A percentile compares a stretch with the other conserved stretches of the same genome.
phyloP scores from a whole-genome alignment of 176 grass and related monocot species.

The Aegilops longissima region DNA sequence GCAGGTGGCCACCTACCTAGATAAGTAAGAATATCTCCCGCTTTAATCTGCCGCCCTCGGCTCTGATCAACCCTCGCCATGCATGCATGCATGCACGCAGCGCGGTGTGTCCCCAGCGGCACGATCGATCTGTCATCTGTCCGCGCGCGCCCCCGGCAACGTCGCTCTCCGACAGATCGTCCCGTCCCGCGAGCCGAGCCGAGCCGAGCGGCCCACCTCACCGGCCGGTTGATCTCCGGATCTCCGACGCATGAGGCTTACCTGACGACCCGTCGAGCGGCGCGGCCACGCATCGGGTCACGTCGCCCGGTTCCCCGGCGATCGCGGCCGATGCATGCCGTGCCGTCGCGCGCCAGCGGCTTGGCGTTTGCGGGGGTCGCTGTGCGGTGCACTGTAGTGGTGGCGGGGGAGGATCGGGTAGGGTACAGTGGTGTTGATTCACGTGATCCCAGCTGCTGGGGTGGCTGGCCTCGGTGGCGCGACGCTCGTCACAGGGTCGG shows the following conservation, averaged over 20 bases:
- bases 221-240: background rate
- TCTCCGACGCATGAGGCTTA: background rate
- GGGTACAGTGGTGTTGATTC: background rate
- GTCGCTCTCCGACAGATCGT: slow-evolving; percentile 37
- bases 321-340: background rate
- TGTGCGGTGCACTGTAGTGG: background rate
- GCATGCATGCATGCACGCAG: background rate
- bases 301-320: background rate
- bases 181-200: background rate
- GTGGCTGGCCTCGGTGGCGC: background rate
- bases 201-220: background rate
- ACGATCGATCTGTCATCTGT: background rate
- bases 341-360: background rate
- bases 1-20: background rate
- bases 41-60: background rate
- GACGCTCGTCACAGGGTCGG: background rate
- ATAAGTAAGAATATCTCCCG: background rate
- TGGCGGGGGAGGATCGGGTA: background rate
- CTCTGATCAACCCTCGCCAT: background rate
- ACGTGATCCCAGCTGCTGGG: background rate
- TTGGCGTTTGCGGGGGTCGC: background rate
- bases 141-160: slow-evolving; percentile 19
- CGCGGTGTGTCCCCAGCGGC: slow-evolving; percentile 38
- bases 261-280: background rate
- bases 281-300: background rate